A percentile compares a stretch with the other conserved stretches of the same genome.
phyloP scores from a whole-genome alignment of 2,329 filamentous ascomycete species.

The Exophiala sp. region DNA sequence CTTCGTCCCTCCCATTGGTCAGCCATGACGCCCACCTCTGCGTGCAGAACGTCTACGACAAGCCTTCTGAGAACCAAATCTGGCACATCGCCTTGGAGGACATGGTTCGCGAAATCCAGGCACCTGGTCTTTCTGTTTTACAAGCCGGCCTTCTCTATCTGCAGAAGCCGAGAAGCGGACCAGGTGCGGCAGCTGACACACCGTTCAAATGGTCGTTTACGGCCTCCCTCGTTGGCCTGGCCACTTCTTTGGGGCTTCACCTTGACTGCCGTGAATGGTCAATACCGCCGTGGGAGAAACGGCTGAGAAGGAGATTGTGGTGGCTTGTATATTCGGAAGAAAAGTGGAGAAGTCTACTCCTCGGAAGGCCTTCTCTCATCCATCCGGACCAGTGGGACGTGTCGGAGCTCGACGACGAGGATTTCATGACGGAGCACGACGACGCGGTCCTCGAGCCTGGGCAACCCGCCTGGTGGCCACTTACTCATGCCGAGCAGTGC shows the following conservation, averaged over 20 bases:
- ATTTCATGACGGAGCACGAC: constrained; percentile 29
- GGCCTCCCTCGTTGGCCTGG: constrained; percentile 34
- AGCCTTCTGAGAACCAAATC: not conserved
- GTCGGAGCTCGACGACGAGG: constrained; percentile 30
- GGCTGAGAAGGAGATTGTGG: constrained; percentile 37
- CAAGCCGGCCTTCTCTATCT: constrained; percentile 34
- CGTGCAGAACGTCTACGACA: not conserved
- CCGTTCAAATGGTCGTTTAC: constrained; percentile 37
- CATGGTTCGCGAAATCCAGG: not conserved
- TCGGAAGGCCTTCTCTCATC: constrained; percentile 36
- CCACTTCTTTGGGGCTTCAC: constrained; percentile 35
- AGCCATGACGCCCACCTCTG: not conserved
- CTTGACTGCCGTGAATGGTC: constrained; percentile 37
- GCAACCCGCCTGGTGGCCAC: not conserved
- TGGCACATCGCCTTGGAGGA: not conserved
- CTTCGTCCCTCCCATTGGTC: not conserved
- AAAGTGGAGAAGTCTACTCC: constrained; percentile 36
- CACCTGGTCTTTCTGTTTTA: constrained; percentile 32
- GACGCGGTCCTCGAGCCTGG: not conserved
- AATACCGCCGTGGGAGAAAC: constrained; percentile 37
- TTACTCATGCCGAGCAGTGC: not conserved
- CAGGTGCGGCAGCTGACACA: constrained; percentile 31
- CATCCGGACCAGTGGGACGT: constrained; percentile 35
- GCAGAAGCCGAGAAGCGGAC: constrained; percentile 29
- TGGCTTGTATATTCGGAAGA: constrained; percentile 40